A percentile compares a stretch with the other conserved stretches of the same genome.
Conservation (phyloP, 306 rosid species). For the Neltuma alba region DNA sequence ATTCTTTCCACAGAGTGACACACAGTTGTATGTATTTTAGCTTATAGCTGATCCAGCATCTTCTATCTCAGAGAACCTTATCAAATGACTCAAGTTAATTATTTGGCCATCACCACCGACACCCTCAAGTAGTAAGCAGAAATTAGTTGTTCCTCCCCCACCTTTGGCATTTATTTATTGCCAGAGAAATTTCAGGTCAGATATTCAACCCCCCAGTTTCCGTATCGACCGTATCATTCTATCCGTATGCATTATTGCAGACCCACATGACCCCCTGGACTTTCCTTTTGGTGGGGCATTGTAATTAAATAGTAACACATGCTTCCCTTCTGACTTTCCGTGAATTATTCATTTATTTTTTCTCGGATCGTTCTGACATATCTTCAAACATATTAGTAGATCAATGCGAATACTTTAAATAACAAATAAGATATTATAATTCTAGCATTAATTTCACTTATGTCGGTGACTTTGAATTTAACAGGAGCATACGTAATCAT, state of each 20-base stretch:
- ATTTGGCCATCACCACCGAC: conserved; percentile 69
- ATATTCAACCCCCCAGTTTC: conserved; percentile 33
- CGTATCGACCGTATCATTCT: conserved; percentile 72
- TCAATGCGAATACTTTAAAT: not conserved
- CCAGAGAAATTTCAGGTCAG: conserved; percentile 25
- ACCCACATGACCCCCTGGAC: conserved; percentile 26
- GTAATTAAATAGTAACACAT: conserved; percentile 20
- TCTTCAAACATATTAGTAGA: not conserved
- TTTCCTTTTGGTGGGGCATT: conserved; percentile 12
- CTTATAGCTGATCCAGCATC: conserved; percentile 41
- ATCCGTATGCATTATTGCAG: conserved; percentile 34
- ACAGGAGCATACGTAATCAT: conserved; percentile 74
- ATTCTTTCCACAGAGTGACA: conserved; percentile 12
- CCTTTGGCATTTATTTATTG: conserved; percentile 42
- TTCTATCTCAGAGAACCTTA: conserved; percentile 40
- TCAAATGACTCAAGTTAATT: conserved; percentile 6
- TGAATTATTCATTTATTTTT: not conserved
- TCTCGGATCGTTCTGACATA: not conserved
- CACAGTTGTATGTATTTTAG: conserved; percentile 31
- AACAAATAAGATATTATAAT: not conserved
- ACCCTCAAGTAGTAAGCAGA: conserved; percentile 34
- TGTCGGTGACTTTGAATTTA: not conserved
- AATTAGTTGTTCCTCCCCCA: conserved; percentile 22
- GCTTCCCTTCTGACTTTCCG: conserved; percentile 7
- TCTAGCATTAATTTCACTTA: not conserved